phyloP scores from a whole-genome alignment of 1,284 basidiomycete species.

The Rhodotorula sp. region DNA sequence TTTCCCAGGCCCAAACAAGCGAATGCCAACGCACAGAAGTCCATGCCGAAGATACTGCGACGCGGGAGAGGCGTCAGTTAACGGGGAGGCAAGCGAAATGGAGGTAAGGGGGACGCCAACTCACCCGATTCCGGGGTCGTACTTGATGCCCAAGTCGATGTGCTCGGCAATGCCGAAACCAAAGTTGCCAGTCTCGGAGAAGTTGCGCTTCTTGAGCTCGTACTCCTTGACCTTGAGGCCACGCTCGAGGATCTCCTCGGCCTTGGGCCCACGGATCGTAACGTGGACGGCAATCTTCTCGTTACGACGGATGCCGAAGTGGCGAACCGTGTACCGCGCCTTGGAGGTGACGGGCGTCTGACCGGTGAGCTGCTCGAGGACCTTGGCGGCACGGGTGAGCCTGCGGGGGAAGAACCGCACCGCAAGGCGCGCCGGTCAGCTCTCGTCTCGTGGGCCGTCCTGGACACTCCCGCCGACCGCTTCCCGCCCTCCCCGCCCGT shows the following conservation, averaged over 20 bases:
- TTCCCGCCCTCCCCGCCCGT: too few relatives aligned
- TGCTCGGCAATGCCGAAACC: constrained; percentile 97
- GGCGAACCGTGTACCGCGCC: constrained; percentile 98
- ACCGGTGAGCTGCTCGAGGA: constrained; percentile 98
- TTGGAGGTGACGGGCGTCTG: constrained; percentile 99
- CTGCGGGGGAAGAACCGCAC: too few relatives aligned
- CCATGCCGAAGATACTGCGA: constrained; percentile 82
- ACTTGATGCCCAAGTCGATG: constrained; percentile 97
- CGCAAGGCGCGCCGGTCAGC: too few relatives aligned
- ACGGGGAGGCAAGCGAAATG: too few relatives aligned
- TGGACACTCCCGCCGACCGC: too few relatives aligned
- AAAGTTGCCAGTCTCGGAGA: constrained; percentile 97
- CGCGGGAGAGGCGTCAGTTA: neutral
- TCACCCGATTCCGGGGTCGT: constrained; percentile 87
- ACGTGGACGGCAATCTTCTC: constrained; percentile 99
- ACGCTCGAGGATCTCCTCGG: constrained; percentile 98
- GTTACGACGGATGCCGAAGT: constrained; percentile 99
- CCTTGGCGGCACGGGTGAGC: constrained; percentile 97
- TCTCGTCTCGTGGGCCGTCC: too few relatives aligned
- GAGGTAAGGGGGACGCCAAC: too few relatives aligned
- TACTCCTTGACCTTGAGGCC: constrained; percentile 99
- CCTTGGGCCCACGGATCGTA: constrained; percentile 98
- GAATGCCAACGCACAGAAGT: constrained; percentile 58
- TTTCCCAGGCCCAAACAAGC: neutral
- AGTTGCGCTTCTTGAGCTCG: constrained; percentile 85